A percentile compares a stretch with the other conserved stretches of the same genome.
These are phyloP conservation scores for Metarhizium anisopliae DNA, from an alignment of 2,329 filamentous ascomycete genomes.

Conservation along the genomic window DNA sequence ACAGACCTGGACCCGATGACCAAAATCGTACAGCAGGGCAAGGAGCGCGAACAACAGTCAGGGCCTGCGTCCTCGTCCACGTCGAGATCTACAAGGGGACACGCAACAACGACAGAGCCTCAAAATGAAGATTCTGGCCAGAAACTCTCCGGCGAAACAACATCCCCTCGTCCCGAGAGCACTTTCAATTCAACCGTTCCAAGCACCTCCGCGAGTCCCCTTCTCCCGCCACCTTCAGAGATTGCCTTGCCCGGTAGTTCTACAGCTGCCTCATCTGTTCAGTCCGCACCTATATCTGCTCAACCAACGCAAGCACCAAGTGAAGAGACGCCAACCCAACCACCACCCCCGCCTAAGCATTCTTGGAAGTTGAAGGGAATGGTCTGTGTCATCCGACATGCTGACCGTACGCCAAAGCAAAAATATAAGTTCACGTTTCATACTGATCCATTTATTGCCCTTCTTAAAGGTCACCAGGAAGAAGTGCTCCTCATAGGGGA, in stretches of 20 bases:
- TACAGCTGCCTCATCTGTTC: constrained; percentile 29
- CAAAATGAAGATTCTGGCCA: constrained; percentile 16
- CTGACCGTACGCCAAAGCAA: constrained; percentile 94
- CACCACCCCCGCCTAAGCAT: constrained; percentile 71
- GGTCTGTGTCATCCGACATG: constrained; percentile 91
- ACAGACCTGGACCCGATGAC: constrained; percentile 35
- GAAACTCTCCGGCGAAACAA: constrained; percentile 17
- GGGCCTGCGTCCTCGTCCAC: constrained; percentile 9
- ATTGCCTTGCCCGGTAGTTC: constrained; percentile 15
- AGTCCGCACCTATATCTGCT: constrained; percentile 21
- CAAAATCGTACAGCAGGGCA: constrained; percentile 21
- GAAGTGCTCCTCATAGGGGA: constrained; percentile 92
- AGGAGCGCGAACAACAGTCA: constrained; percentile 29
- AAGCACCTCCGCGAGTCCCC: constrained; percentile 26
- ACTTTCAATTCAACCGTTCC: constrained; percentile 23
- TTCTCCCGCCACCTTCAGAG: constrained; percentile 24
- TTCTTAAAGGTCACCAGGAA: constrained; percentile 91
- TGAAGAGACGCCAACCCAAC: constrained; percentile 46
- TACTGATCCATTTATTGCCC: constrained; percentile 87
- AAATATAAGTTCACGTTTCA: constrained; percentile 99
- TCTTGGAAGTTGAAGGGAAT: constrained; percentile 98
- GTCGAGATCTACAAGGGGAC: constrained; percentile 19
- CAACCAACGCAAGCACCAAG: constrained; percentile 12
- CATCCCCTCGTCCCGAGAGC: constrained; percentile 24
- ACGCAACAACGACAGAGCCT: constrained; percentile 13